phyloP scores from a whole-genome alignment of 129 eudicot species.

The Pittosporum tobira region DNA sequence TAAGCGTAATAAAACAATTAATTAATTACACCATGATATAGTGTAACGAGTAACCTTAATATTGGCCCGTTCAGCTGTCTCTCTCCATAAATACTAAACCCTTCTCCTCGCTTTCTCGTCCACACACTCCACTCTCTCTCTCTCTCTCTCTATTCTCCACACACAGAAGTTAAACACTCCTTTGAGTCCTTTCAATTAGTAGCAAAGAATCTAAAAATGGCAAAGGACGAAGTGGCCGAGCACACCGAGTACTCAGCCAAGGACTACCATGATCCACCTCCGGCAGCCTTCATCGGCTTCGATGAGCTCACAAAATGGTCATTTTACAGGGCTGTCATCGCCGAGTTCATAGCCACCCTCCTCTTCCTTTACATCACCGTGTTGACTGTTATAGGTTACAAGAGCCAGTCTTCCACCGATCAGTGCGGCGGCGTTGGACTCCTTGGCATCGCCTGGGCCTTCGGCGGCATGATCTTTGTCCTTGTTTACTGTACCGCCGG shows the following conservation, averaged over 20 bases:
- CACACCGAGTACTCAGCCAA: background rate
- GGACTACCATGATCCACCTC: conserved; percentile 10
- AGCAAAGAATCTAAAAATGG: no score
- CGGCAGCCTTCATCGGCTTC: background rate
- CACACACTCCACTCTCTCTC: conserved; percentile 1
- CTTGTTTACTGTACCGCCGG: conserved; percentile 19
- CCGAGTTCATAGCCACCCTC: no score
- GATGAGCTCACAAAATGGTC: background rate
- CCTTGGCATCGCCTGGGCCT: conserved; percentile 15
- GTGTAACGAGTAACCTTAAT: background rate
- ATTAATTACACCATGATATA: no score
- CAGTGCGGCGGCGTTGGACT: conserved; percentile 10
- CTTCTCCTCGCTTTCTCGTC: background rate
- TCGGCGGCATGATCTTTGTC: no score
- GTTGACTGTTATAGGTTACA: conserved; percentile 10
- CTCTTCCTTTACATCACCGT: conserved; percentile 14
- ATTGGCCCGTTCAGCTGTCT: no score
- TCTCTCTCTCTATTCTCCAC: background rate
- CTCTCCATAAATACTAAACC: background rate
- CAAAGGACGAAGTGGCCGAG: conserved; percentile 9
- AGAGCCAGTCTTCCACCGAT: background rate
- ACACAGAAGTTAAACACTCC: no score
- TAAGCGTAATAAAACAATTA: no score
- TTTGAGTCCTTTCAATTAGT: no score
- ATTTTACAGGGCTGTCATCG: no score